Evolutionary conservation across 2,329 filamentous ascomycete genomes (phyloP), one percentile per base, ranked within the genome.

Genomic region (Lachnellula subtilissima): DNA sequence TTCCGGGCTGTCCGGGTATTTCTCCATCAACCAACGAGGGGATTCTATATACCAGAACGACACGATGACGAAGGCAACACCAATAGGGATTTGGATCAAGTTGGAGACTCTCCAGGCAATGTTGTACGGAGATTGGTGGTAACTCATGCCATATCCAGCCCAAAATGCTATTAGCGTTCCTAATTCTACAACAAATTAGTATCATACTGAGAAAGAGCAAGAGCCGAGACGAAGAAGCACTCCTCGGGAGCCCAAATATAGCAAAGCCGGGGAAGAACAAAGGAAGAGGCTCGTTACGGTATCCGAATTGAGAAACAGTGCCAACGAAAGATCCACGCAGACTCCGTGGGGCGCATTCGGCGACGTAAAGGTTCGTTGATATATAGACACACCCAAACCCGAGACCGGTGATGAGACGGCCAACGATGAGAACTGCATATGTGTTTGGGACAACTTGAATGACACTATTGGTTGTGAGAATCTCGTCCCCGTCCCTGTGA

Each of bases 21-120:
- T 79, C 59, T 32, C 57, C 57, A 88, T 78, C 66, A 80, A 78
- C 86, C 86, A 89, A 48, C 86, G 79, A 19, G 86, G 86, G 5
- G 82, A 82, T 68, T 88, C 87, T 17, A 84, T 83, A 60, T 84
- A 84, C 35, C 88, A 74, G 36, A 86, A 76, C 2, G 72, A 64
- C 35, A 87, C 72, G 69, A 88, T 83, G 59, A 88, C 65, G 53
- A 78, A 64, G 1, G 85, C 50, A 2, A 74, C 49, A 7, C 74
- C 73, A 48, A 75, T 73, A 1, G 72, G 72, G 47, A 75, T 71
- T 53, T 76, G 73, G 28, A 76, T 70, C 15, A 73, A 39, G 52
- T 75, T 75, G 4, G 71, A 74, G 1, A 75, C 68, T 36, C 73
- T 61, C 74, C 73, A 76, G 9, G 74, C 73, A 46, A 75, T 73